A percentile compares a stretch with the other conserved stretches of the same genome.
phyloP scores from a whole-genome alignment of 2,329 filamentous ascomycete genomes.

The Kalmusia sp. region DNA sequence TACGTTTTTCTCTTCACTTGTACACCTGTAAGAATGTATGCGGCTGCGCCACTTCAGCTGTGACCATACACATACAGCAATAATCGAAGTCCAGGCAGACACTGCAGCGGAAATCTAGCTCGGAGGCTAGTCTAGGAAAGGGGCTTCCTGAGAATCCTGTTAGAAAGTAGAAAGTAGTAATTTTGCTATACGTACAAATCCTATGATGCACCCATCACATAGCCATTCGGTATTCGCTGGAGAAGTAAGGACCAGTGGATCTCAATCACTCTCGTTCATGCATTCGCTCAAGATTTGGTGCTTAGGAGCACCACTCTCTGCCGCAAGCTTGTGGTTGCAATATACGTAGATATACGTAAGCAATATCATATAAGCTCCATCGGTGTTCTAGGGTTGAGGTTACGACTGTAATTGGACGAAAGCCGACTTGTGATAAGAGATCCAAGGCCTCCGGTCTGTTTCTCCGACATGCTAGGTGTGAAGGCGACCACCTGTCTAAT shows the following conservation, averaged over 20 bases:
- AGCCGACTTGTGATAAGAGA: slow-evolving; percentile 5
- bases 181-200: neutral
- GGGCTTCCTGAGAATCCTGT: neutral
- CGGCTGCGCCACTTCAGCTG: neutral
- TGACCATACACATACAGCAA: slow-evolving; percentile 8
- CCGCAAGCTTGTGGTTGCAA: slow-evolving; percentile 5
- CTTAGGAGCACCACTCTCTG: neutral
- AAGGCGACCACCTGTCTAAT: slow-evolving; percentile 9
- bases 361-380: slow-evolving; percentile 17
- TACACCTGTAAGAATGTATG: neutral
- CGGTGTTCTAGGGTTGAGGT: neutral
- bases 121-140: neutral
- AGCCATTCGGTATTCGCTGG: neutral
- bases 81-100: slow-evolving; percentile 16
- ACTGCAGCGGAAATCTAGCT: slow-evolving; percentile 4
- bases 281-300: neutral
- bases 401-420: slow-evolving; percentile 3
- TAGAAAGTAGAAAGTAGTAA: neutral
- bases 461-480: slow-evolving; percentile 13
- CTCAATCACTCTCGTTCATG: neutral
- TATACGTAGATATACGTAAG: slow-evolving; percentile 4
- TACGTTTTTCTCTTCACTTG: no score
- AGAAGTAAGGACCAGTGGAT: neutral
- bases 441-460: slow-evolving; percentile 7
- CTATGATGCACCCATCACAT: slow-evolving; percentile 10